Conservation (phyloP, 169 alveolate genomes). For the Babesia divergens region DNA sequence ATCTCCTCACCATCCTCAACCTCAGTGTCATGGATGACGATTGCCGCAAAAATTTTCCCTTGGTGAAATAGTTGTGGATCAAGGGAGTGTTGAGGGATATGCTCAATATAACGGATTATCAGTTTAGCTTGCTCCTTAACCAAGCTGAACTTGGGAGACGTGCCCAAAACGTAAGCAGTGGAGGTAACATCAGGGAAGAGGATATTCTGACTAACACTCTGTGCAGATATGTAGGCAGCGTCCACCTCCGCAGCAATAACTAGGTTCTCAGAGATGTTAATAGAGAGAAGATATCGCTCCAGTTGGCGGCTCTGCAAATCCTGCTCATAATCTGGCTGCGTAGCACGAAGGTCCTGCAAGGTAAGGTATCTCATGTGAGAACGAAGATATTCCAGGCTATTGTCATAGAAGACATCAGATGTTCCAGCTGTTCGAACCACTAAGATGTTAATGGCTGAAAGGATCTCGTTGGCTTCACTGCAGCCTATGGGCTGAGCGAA, state of each 20-base stretch:
- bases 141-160: background rate
- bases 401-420: background rate
- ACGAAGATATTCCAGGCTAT: slow-evolving; percentile 9
- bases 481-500: background rate
- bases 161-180: slow-evolving; percentile 2
- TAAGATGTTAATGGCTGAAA: slow-evolving; percentile 4
- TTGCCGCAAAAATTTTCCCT: slow-evolving; percentile 1
- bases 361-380: background rate
- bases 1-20: background rate
- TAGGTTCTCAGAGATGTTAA: background rate
- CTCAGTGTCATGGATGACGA: slow-evolving; percentile 29
- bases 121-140: background rate
- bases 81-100: background rate
- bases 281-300: slow-evolving; percentile 13
- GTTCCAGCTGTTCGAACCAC: slow-evolving; percentile 17
- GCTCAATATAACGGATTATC: background rate
- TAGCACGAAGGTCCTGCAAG: slow-evolving; percentile 10
- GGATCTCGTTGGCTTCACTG: slow-evolving; percentile 6
- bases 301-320: background rate
- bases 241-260: slow-evolving; percentile 20
- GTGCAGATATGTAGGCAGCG: slow-evolving; percentile 19
- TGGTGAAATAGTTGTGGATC: slow-evolving; percentile 5
- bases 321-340: slow-evolving; percentile 18
- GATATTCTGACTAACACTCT: slow-evolving; percentile 6
- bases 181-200: slow-evolving; percentile 19